These are phyloP conservation scores for Xenoacremonium recifei DNA, from an alignment of 2,329 filamentous ascomycete genomes.

Conservation along the genomic window DNA sequence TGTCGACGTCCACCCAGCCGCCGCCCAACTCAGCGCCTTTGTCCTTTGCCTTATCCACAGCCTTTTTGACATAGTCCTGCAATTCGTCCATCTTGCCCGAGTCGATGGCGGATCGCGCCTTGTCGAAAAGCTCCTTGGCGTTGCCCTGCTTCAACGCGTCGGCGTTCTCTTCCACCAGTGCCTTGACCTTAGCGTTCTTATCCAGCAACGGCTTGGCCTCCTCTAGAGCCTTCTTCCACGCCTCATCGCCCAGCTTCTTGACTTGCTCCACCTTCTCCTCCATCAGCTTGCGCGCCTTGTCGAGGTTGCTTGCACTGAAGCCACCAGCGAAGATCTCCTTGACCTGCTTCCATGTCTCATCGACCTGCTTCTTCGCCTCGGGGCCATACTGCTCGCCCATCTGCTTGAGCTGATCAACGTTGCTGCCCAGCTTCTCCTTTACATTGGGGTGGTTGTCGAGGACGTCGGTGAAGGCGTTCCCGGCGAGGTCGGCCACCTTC, in stretches of 20 bases:
- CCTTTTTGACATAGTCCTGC: slow-evolving; percentile 33
- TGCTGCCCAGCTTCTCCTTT: slow-evolving; percentile 70
- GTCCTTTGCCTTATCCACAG: slow-evolving; percentile 43
- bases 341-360: slow-evolving; percentile 68
- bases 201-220: slow-evolving; percentile 70
- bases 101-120: slow-evolving; percentile 59
- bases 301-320: slow-evolving; percentile 48
- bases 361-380: slow-evolving; percentile 73
- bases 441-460: slow-evolving; percentile 71
- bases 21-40: slow-evolving; percentile 36
- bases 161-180: slow-evolving; percentile 69
- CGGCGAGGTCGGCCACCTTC: slow-evolving; percentile 59
- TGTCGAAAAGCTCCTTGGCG: slow-evolving; percentile 59
- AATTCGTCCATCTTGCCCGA: slow-evolving; percentile 56
- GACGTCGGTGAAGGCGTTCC: slow-evolving; percentile 62
- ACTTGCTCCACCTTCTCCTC: slow-evolving; percentile 69
- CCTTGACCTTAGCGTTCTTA: slow-evolving; percentile 74
- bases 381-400: slow-evolving; percentile 70
- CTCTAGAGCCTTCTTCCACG: slow-evolving; percentile 70
- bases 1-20: slow-evolving; percentile 50
- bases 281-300: slow-evolving; percentile 60
- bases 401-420: slow-evolving; percentile 66
- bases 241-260: slow-evolving; percentile 66
- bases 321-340: slow-evolving; percentile 63
- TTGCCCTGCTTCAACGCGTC: slow-evolving; percentile 68